These are phyloP conservation scores for Collybia sordida DNA, from an alignment of 768 basidiomycete species.

Conservation along the genomic window DNA sequence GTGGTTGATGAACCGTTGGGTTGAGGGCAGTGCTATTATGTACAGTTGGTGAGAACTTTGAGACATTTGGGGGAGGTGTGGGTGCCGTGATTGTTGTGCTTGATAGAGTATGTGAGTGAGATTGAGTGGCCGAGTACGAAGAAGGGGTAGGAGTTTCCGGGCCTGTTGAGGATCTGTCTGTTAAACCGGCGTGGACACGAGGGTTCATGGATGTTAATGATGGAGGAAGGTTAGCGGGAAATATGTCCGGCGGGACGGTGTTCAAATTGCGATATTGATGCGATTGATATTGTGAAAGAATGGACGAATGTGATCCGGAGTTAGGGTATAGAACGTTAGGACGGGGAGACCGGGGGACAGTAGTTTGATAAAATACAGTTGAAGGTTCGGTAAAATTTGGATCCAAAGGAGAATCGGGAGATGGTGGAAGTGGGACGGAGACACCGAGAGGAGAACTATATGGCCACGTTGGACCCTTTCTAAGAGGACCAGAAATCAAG, in stretches of 20 bases:
- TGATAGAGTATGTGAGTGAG: constrained; percentile 51
- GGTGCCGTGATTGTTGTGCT: constrained; percentile 47
- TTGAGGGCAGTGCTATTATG: constrained; percentile 16
- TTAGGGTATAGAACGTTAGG: constrained; percentile 47
- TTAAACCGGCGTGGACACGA: constrained; percentile 21
- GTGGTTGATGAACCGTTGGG: constrained; percentile 18
- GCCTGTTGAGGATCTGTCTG: constrained; percentile 25
- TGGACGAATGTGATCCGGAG: constrained; percentile 39
- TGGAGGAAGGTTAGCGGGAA: constrained; percentile 40
- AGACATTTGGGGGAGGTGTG: constrained; percentile 30
- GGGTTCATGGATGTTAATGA: constrained; percentile 36
- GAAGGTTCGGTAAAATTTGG: constrained; percentile 34
- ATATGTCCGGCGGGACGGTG: constrained; percentile 38
- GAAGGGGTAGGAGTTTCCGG: constrained; percentile 43
- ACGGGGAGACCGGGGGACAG: constrained; percentile 45
- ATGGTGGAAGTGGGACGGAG: constrained; percentile 45
- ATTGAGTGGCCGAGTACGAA: constrained; percentile 26
- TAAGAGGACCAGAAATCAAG: constrained; percentile 43
- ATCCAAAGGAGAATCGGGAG: constrained; percentile 41
- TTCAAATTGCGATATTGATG: constrained; percentile 24
- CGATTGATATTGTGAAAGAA: constrained; percentile 40
- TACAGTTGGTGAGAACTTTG: constrained; percentile 18
- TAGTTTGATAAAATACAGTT: constrained; percentile 72
- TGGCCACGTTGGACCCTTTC: constrained; percentile 35
- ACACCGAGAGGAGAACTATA: constrained; percentile 35